phyloP scores from a whole-genome alignment of 345 rosid species.

The thale cress (Arabidopsis thaliana) region TAIR10.1 NC_003070.9:25437501-25438000 shows the following conservation, averaged over 20 bases:
- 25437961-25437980: slow-evolving; percentile 29
- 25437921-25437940: background rate
- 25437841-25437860: background rate
- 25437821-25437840: background rate
- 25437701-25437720: slow-evolving; percentile 23
- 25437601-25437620: background rate
- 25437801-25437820: slow-evolving; percentile 5
- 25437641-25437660: background rate
- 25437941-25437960: slow-evolving; percentile 16
- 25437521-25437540: background rate
- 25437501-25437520: slow-evolving; percentile 7
- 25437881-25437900: slow-evolving; percentile 4
- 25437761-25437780: slow-evolving; percentile 8
- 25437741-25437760: slow-evolving; percentile 9
- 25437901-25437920: slow-evolving; percentile 27
- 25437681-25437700: background rate
- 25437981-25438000: slow-evolving; percentile 24
- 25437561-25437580: background rate
- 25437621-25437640: background rate
- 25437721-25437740: slow-evolving; percentile 10
- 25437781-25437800: slow-evolving; percentile 18
- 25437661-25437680: background rate
- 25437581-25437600: background rate
- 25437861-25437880: too few relatives aligned
- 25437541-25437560: too few relatives aligned